Evolutionary conservation across 169 alveolate genomes (phyloP).

Genomic region (Condylostoma magnum): DNA sequence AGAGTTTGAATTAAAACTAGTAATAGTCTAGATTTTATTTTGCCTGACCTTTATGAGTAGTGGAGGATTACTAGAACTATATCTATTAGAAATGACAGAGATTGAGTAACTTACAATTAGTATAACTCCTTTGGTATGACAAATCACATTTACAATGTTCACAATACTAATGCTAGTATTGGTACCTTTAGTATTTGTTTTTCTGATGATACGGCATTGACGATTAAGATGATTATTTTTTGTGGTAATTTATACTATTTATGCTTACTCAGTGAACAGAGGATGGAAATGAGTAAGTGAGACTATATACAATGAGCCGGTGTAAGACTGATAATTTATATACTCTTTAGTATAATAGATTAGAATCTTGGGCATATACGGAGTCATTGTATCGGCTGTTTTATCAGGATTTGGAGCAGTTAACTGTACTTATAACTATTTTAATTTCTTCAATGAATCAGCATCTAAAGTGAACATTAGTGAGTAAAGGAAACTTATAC

Average conservation of each 20-base stretch:
- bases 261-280: no score
- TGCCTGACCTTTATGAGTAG: not conserved
- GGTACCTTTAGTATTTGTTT: not conserved
- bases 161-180: constrained; percentile 7
- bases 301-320: no score
- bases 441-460: constrained; percentile 24
- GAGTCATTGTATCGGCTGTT: constrained; percentile 20
- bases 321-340: not conserved
- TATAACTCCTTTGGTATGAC: not conserved
- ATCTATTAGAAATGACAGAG: constrained; percentile 13
- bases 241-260: no score
- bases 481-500: not conserved
- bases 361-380: not conserved
- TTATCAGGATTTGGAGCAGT: constrained; percentile 35
- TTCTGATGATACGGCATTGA: not conserved
- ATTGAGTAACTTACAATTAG: not conserved
- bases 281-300: no score
- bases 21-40: not conserved
- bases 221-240: not conserved
- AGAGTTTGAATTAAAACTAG: constrained; percentile 4
- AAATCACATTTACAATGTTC: not conserved
- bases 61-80: constrained; percentile 13
- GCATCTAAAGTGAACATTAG: not conserved
- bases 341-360: not conserved
- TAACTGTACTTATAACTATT: constrained; percentile 28